A percentile compares a stretch with the other conserved stretches of the same genome.
Conservation (phyloP, 2,329 filamentous ascomycete genomes). For the Fusarium hainanense region DNA sequence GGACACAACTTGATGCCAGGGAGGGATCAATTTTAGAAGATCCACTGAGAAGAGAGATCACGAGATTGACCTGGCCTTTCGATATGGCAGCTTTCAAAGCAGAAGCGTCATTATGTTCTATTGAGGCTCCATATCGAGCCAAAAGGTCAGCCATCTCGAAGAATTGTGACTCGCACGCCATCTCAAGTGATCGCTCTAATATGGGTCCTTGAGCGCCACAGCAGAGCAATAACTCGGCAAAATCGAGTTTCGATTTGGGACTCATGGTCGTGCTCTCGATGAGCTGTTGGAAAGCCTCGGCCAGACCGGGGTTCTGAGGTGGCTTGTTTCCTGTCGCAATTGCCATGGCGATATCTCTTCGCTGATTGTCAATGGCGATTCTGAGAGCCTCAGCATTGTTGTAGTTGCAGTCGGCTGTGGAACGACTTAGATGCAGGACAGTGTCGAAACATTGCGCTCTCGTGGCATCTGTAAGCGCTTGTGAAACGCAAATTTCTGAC, state of each 20-base stretch:
- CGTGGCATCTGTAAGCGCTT: conserved; percentile 64
- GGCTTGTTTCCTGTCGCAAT: conserved; percentile 65
- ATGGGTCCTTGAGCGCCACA: conserved; percentile 66
- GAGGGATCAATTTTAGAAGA: conserved; percentile 56
- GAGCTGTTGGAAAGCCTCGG: conserved; percentile 62
- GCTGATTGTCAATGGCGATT: conserved; percentile 59
- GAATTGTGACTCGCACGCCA: conserved; percentile 62
- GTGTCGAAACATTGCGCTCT: conserved; percentile 62
- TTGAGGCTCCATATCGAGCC: conserved; percentile 63
- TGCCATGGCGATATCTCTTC: conserved; percentile 66
- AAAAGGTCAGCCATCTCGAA: conserved; percentile 67
- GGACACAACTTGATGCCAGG: conserved; percentile 63
- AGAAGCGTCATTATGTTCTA: conserved; percentile 64
- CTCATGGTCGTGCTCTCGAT: conserved; percentile 59
- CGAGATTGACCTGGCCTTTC: conserved; percentile 58
- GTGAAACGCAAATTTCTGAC: conserved; percentile 56
- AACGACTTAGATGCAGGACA: conserved; percentile 62
- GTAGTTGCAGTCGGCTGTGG: conserved; percentile 64
- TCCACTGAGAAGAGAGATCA: conserved; percentile 59
- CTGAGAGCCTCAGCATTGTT: conserved; percentile 64
- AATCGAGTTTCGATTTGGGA: conserved; percentile 61
- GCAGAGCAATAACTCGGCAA: conserved; percentile 68
- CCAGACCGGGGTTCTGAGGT: conserved; percentile 60
- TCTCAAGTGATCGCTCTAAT: conserved; percentile 60
- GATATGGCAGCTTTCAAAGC: conserved; percentile 62